Evolutionary conservation across 441 rosid genomes (phyloP), one percentile per base, ranked within the genome.

Genomic region (Populus hybrid): DNA sequence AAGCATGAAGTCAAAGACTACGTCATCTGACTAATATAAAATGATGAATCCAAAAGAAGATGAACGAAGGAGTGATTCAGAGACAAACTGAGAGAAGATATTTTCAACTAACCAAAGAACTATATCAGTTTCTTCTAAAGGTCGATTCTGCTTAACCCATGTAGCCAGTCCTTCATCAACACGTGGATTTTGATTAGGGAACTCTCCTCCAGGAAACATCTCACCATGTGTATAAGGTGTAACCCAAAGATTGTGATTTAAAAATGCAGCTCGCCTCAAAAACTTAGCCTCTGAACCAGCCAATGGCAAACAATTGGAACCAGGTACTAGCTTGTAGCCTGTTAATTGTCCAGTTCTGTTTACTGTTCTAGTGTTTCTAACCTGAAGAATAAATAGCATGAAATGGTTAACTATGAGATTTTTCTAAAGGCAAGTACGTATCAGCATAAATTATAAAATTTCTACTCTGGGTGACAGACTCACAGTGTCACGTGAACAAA

Each of bases 151-250:
- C 84, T 92, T 86, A 74, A 88, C 94, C 94, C 98, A 92, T 70
- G 98, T 86, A 69, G 92, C 82, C 61, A 93, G 82, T 76, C 98
- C 97, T 85, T 92, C 98, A 65, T 89, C 90, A 83, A 85, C 87
- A 70, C 94, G 93, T 67, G 98, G 98, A 83, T 92, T 93, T 80
- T 92, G 98, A 84, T 92, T 90, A 24, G 98, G 98, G 72, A 92
- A 93, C 69, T 92, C 98, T 77, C 98, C 98, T 72, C 98, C 98
- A 7, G 97, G 98, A 77, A 87, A 92, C 86, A 83, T 88, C 83
- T 93, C 93, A 12, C 84, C 86, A 11, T 68, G 85, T 42, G 89
- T 77, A 76, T 88, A 93, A 33, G 90, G 89, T 24, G 98, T 93
- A 26, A 93, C 94, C 97, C 98, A 93, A 7, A 92, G 92, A 75